Conservation (phyloP, 2,329 filamentous ascomycete genomes). For the Fusarium nisikadoi region DNA sequence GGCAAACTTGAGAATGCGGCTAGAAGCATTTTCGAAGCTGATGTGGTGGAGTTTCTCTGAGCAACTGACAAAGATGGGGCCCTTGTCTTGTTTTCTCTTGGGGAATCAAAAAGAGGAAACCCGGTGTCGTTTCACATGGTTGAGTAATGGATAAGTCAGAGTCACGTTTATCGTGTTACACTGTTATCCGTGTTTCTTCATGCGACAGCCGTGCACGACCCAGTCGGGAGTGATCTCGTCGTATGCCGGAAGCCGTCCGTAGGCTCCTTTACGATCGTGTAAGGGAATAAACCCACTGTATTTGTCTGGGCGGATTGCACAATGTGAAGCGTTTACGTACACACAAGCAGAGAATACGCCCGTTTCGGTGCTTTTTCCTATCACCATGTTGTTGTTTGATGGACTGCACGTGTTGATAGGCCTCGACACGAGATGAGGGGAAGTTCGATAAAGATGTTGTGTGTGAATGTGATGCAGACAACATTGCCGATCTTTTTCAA, state of each 20-base stretch:
- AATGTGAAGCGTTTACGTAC: slow-evolving; percentile 34
- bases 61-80: slow-evolving; percentile 7
- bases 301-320: slow-evolving; percentile 14
- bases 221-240: slow-evolving; percentile 21
- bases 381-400: slow-evolving; percentile 4
- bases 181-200: slow-evolving; percentile 20
- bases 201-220: slow-evolving; percentile 34
- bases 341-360: slow-evolving; percentile 14
- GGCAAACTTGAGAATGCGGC: slow-evolving; percentile 35
- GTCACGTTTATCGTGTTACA: slow-evolving; percentile 13
- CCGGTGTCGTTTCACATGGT: slow-evolving; percentile 32
- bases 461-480: slow-evolving; percentile 16
- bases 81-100: slow-evolving; percentile 24
- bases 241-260: not conserved
- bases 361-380: slow-evolving; percentile 17
- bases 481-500: slow-evolving; percentile 24
- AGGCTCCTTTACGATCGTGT: not conserved
- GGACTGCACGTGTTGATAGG: slow-evolving; percentile 25
- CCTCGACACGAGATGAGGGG: slow-evolving; percentile 23
- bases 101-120: slow-evolving; percentile 21
- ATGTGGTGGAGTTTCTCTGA: slow-evolving; percentile 23
- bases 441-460: slow-evolving; percentile 6
- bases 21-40: slow-evolving; percentile 38
- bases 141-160: slow-evolving; percentile 22
- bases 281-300: slow-evolving; percentile 17